A percentile compares a stretch with the other conserved stretches of the same genome.
phyloP scores from a whole-genome alignment of 192 early-diverging fungal species.

The Podila epicladia region DNA sequence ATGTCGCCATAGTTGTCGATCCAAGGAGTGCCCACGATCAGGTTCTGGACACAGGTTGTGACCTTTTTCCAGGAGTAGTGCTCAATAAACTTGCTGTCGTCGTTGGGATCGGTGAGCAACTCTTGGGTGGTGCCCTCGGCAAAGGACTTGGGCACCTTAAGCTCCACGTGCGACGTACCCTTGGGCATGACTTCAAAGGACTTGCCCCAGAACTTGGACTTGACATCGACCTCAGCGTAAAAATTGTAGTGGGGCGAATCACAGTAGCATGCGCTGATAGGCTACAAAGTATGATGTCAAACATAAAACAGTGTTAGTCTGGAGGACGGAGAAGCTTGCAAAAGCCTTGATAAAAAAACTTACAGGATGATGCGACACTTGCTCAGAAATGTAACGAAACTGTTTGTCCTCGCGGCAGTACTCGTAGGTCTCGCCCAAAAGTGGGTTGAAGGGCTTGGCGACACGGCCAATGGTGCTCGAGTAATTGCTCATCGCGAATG shows the following conservation, averaged over 20 bases:
- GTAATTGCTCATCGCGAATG: constrained; percentile 90
- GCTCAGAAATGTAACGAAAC: constrained; percentile 87
- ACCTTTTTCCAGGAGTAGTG: constrained; percentile 92
- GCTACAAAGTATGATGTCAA: constrained; percentile 46
- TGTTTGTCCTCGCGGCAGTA: constrained; percentile 80
- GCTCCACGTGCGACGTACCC: constrained; percentile 82
- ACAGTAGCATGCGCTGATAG: constrained; percentile 87
- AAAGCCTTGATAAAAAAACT: constrained; percentile 7
- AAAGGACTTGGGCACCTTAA: constrained; percentile 72
- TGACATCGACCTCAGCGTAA: constrained; percentile 89
- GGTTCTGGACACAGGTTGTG: constrained; percentile 85
- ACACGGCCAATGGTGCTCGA: constrained; percentile 82
- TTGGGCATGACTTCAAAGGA: constrained; percentile 84
- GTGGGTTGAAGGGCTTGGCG: constrained; percentile 92
- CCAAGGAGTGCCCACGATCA: constrained; percentile 86
- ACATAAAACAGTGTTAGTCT: neutral
- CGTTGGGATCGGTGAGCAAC: constrained; percentile 53
- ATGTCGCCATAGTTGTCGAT: constrained; percentile 91
- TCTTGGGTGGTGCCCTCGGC: constrained; percentile 27
- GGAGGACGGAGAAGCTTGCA: neutral
- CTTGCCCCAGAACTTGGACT: constrained; percentile 88
- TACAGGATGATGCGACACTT: constrained; percentile 90
- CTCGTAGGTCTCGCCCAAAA: constrained; percentile 93
- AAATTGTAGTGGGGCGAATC: constrained; percentile 84
- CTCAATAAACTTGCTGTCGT: constrained; percentile 68